phyloP scores from a whole-genome alignment of 176 grass and related monocot genomes.

The Oryza glaberrima region DNA sequence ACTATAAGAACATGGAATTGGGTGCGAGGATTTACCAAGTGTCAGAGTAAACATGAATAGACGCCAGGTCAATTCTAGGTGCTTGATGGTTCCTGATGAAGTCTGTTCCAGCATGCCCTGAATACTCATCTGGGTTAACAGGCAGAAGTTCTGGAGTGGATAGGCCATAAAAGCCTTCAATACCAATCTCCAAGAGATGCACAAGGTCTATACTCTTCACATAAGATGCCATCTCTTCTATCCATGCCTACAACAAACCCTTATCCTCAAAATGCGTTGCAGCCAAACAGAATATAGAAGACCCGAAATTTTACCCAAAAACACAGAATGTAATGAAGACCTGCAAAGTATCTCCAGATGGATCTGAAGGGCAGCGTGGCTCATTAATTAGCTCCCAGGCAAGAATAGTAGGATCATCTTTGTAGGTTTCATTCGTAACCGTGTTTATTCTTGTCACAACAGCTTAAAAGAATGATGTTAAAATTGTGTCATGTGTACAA shows the following conservation, averaged over 20 bases:
- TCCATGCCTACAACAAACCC: constrained; percentile 63
- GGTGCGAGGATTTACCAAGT: constrained; percentile 51
- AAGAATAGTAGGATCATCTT: constrained; percentile 79
- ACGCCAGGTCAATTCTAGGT: constrained; percentile 73
- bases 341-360: constrained; percentile 74
- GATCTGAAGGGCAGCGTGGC: constrained; percentile 73
- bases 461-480: constrained; percentile 34
- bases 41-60: constrained; percentile 83
- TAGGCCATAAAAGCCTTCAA: constrained; percentile 80
- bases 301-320: neutral
- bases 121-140: constrained; percentile 61
- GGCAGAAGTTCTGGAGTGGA: constrained; percentile 63
- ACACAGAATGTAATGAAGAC: constrained; percentile 11
- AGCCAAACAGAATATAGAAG: neutral
- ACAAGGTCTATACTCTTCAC: constrained; percentile 71
- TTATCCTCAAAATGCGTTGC: constrained; percentile 9
- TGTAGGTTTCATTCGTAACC: constrained; percentile 74
- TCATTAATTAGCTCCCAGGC: constrained; percentile 95
- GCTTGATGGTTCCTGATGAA: constrained; percentile 78
- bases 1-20: neutral
- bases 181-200: constrained; percentile 63
- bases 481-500: neutral
- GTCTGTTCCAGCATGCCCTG: constrained; percentile 64
- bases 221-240: constrained; percentile 79
- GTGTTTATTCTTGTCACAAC: constrained; percentile 76